Evolutionary conservation across 2,329 filamentous ascomycete genomes (phyloP).

Genomic region (Fusarium sp.): DNA sequence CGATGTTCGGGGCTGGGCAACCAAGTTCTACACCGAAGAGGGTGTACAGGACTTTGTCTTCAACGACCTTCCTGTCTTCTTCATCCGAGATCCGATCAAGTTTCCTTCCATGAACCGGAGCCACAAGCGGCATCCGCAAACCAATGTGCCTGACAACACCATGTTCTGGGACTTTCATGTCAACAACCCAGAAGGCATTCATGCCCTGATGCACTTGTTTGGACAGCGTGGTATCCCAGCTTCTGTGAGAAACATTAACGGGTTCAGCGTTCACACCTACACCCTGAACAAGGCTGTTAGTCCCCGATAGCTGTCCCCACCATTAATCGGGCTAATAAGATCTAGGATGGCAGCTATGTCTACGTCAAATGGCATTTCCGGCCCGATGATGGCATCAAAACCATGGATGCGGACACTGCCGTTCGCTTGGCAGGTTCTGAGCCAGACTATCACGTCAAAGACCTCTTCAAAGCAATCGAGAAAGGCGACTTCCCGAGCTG

Average conservation of each 20-base stretch:
- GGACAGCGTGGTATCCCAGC: conserved; percentile 64
- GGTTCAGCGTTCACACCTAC: conserved; percentile 65
- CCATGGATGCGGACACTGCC: conserved; percentile 59
- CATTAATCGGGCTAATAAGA: fast-evolving
- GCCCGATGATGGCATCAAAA: conserved; percentile 62
- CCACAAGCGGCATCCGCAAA: conserved; percentile 62
- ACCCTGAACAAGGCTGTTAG: conserved; percentile 56
- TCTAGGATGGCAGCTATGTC: conserved; percentile 61
- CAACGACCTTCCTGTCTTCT: conserved; percentile 66
- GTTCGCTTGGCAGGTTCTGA: conserved; percentile 58
- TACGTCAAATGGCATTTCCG: conserved; percentile 68
- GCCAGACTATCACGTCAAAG: conserved; percentile 64
- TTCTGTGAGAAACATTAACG: conserved; percentile 63
- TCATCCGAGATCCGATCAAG: conserved; percentile 64
- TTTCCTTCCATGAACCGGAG: conserved; percentile 63
- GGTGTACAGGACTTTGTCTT: conserved; percentile 51
- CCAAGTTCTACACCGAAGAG: conserved; percentile 50
- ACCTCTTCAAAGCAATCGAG: conserved; percentile 65
- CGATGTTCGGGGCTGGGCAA: conserved; percentile 76
- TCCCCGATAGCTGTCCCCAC: fast-evolving
- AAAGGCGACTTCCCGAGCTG: conserved; percentile 74
- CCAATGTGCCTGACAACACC: conserved; percentile 59
- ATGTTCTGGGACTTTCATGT: conserved; percentile 56
- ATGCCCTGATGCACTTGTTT: conserved; percentile 68
- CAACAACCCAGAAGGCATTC: conserved; percentile 59